Evolutionary conservation across 148 eudicot species (phyloP).

Genomic region (Chenopodium suecicum): DNA sequence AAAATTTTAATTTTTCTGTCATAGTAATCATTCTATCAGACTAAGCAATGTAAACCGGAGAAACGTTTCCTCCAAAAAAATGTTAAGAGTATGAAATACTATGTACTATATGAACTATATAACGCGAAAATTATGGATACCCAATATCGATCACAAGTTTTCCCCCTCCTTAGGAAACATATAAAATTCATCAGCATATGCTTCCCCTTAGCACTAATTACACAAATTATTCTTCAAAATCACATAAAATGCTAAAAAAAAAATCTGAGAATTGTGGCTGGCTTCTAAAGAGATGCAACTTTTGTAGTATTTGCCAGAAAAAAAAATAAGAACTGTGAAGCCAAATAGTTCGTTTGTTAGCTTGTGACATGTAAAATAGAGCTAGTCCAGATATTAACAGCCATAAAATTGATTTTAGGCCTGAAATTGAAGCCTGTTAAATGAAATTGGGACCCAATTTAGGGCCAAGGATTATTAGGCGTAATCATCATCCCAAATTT

Average conservation of each 20-base stretch:
- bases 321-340: background rate
- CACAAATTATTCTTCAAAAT: background rate
- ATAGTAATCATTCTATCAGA: too few species aligned
- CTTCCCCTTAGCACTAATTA: background rate
- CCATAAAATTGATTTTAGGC: background rate
- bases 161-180: background rate
- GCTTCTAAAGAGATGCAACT: background rate
- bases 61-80: too few species aligned
- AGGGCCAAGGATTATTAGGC: background rate
- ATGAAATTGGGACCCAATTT: background rate
- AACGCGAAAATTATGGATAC: too few species aligned
- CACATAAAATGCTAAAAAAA: background rate
- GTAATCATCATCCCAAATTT: background rate
- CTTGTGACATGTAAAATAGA: background rate
- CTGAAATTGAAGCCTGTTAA: background rate
- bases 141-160: too few species aligned
- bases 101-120: too few species aligned
- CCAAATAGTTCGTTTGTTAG: background rate
- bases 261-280: background rate
- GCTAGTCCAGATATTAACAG: background rate
- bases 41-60: too few species aligned
- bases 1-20: too few species aligned
- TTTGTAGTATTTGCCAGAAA: background rate
- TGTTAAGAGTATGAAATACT: too few species aligned
- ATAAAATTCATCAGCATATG: background rate